A percentile compares a stretch with the other conserved stretches of the same genome.
Evolutionary conservation across 768 basidiomycete species (phyloP).

Genomic region (Serendipita sp.): DNA sequence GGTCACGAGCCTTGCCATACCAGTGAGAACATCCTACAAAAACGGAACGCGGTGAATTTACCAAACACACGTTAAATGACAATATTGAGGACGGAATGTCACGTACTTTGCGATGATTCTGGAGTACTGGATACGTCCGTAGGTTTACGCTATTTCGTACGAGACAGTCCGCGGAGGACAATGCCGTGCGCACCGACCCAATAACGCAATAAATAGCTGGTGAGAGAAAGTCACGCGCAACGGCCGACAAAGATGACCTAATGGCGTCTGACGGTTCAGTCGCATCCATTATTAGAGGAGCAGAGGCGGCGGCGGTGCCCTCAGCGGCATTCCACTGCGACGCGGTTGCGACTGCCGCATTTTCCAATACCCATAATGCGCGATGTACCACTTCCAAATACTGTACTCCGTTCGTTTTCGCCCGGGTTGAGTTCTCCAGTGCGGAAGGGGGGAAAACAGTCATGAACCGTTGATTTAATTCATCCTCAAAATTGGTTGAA

Average conservation of each 20-base stretch:
- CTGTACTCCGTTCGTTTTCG: neutral
- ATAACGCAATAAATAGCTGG: neutral
- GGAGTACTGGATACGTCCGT: neutral
- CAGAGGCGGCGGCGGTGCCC: neutral
- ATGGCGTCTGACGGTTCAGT: neutral
- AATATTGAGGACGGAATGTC: no score
- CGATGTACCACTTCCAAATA: conserved; percentile 1
- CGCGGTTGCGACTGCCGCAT: neutral
- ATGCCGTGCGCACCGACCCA: neutral
- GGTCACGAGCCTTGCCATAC: neutral
- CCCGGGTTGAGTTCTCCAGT: neutral
- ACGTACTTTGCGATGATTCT: neutral
- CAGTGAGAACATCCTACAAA: neutral
- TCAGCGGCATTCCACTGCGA: neutral
- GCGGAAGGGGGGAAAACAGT: neutral
- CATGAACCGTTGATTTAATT: neutral
- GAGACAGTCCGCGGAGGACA: neutral
- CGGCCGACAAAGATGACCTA: neutral
- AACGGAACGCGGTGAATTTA: neutral
- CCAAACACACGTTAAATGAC: no score
- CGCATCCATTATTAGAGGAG: neutral
- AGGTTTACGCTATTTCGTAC: neutral
- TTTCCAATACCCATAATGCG: conserved; percentile 4
- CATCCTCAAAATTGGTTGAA: neutral
- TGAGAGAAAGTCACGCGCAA: neutral